A percentile compares a stretch with the other conserved stretches of the same genome.
phyloP scores from a whole-genome alignment of 73 alveolate species.

The Tetrahymena thermophila region DNA sequence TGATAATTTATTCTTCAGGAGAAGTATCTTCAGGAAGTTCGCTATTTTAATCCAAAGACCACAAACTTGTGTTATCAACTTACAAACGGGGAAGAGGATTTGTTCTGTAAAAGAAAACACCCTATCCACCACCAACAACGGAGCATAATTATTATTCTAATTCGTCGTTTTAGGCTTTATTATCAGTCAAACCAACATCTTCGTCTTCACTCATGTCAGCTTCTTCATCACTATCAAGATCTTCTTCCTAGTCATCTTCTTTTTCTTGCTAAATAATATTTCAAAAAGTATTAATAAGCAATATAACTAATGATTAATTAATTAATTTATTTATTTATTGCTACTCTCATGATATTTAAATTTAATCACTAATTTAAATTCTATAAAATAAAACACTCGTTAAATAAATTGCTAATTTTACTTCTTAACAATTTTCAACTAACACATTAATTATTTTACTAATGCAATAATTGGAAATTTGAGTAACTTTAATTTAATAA shows the following conservation, averaged over 20 bases:
- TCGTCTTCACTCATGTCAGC: background rate
- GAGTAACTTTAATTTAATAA: too few relatives aligned
- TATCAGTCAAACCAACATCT: background rate
- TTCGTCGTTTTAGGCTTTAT: background rate
- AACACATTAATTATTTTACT: too few relatives aligned
- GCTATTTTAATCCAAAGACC: background rate
- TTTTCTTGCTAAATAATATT: background rate
- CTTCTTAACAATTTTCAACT: too few relatives aligned
- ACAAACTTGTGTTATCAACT: background rate
- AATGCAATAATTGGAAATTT: too few relatives aligned
- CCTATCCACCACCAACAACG: background rate
- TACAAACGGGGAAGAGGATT: background rate
- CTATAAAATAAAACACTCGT: too few relatives aligned
- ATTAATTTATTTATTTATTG: too few relatives aligned
- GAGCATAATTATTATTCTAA: background rate
- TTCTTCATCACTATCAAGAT: background rate
- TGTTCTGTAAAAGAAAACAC: background rate
- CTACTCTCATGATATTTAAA: too few relatives aligned
- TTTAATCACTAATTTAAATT: too few relatives aligned
- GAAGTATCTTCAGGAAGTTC: slow-evolving; percentile 3
- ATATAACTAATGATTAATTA: too few relatives aligned
- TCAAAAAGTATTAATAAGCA: background rate
- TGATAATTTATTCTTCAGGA: background rate
- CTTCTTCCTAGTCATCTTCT: background rate
- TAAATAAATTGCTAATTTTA: too few relatives aligned